phyloP scores from a whole-genome alignment of 495 filamentous ascomycete genomes.

The Talaromyces stipitatus region DNA sequence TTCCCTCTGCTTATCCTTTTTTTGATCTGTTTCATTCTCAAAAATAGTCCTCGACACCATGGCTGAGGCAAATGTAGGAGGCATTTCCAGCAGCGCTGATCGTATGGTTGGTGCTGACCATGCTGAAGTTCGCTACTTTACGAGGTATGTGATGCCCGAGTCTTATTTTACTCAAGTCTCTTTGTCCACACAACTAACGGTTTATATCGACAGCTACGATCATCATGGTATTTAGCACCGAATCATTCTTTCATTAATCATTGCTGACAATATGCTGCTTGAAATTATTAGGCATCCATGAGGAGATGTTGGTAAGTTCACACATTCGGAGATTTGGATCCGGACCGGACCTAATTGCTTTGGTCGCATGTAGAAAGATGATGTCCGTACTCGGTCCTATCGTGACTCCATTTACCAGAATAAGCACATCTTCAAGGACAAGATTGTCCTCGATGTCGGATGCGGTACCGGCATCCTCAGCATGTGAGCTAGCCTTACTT shows the following conservation, averaged over 20 bases:
- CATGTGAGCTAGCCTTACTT: slow-evolving; percentile 51
- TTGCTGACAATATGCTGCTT: slow-evolving; percentile 9
- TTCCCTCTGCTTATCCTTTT: background rate
- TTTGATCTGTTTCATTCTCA: background rate
- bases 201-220: slow-evolving; percentile 60
- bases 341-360: slow-evolving; percentile 8
- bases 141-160: slow-evolving; percentile 55
- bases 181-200: background rate
- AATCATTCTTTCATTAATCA: slow-evolving; percentile 5
- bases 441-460: slow-evolving; percentile 94
- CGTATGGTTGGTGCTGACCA: slow-evolving; percentile 61
- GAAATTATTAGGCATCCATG: slow-evolving; percentile 68
- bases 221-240: slow-evolving; percentile 68
- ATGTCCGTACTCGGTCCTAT: slow-evolving; percentile 91
- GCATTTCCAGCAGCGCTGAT: slow-evolving; percentile 35
- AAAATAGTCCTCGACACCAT: background rate
- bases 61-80: background rate
- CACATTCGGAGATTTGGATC: background rate
- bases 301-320: slow-evolving; percentile 89
- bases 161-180: slow-evolving; percentile 19
- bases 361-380: slow-evolving; percentile 69
- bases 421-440: slow-evolving; percentile 92
- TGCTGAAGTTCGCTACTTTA: slow-evolving; percentile 95
- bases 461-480: slow-evolving; percentile 88
- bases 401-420: slow-evolving; percentile 96